These are phyloP conservation scores for Blastocystis hominis DNA, from an alignment of 352 stramenopile species.

Conservation along the genomic window DNA sequence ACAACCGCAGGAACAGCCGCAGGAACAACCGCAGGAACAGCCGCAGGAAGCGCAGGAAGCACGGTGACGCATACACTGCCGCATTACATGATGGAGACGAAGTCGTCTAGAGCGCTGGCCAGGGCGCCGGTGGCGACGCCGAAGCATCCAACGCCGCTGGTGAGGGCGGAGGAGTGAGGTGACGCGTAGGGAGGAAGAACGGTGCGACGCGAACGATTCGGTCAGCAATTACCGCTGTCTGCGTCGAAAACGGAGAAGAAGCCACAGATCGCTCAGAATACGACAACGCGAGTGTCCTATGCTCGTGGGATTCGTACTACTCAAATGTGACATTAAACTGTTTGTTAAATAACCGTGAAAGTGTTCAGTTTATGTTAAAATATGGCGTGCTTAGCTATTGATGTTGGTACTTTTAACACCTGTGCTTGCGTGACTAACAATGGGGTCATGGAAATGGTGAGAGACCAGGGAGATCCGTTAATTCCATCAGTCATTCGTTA, in stretches of 20 bases:
- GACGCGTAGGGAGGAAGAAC: background rate
- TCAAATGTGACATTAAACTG: background rate
- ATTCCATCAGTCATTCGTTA: background rate
- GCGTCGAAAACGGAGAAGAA: background rate
- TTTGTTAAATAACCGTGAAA: background rate
- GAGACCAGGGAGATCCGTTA: background rate
- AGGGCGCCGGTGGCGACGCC: background rate
- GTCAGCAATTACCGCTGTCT: background rate
- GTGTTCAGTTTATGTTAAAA: background rate
- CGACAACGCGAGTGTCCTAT: background rate
- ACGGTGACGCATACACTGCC: background rate
- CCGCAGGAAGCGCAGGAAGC: background rate
- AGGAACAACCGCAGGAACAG: background rate
- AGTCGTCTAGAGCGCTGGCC: background rate
- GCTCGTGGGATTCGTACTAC: background rate
- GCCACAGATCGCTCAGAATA: background rate
- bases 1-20: background rate
- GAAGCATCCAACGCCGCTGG: background rate
- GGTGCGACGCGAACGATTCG: background rate
- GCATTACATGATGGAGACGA: background rate
- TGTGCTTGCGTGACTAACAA: background rate
- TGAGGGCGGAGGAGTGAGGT: background rate
- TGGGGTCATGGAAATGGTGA: background rate
- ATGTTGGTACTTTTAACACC: background rate
- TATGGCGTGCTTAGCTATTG: background rate